A percentile compares a stretch with the other conserved stretches of the same genome.
phyloP scores from a whole-genome alignment of 23 red algal genomes.

The Gracilaria domingensis region DNA sequence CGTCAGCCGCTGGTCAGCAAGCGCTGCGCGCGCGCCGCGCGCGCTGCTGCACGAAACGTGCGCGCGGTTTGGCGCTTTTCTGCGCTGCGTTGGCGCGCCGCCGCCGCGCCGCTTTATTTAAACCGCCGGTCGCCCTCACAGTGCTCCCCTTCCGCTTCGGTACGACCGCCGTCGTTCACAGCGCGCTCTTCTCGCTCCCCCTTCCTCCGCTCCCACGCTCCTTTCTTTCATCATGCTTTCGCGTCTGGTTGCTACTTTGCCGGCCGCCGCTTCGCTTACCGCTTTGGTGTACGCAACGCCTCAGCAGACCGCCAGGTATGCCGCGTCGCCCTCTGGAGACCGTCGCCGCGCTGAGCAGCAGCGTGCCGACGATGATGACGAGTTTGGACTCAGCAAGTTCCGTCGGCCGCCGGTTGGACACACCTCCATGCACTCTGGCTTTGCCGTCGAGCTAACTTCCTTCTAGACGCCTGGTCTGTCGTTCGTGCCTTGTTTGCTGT shows the following conservation, averaged over 20 bases:
- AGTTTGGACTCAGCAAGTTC: conserved; percentile 28
- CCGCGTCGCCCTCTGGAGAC: background rate
- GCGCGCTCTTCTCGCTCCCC: too few species aligned
- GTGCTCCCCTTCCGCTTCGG: background rate
- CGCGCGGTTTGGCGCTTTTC: background rate
- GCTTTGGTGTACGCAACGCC: conserved; percentile 27
- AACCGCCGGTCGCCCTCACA: background rate
- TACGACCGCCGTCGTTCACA: background rate
- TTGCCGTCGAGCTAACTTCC: conserved; percentile 60
- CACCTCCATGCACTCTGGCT: conserved; percentile 31
- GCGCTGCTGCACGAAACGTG: background rate
- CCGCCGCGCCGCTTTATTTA: background rate
- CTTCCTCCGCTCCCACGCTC: too few species aligned
- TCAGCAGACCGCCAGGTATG: background rate
- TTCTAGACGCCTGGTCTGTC: background rate
- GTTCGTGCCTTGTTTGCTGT: background rate
- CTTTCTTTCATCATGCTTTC: background rate
- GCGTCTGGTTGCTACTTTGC: conserved; percentile 31
- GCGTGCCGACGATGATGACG: conserved; percentile 25
- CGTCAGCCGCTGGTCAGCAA: background rate
- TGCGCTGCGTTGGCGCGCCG: background rate
- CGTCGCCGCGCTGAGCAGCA: background rate
- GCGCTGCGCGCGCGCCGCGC: too few species aligned
- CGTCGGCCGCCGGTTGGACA: conserved; percentile 56
- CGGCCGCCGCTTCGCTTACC: conserved; percentile 30